Conservation (phyloP, 1,284 basidiomycete genomes). For the Apiotrichum sp. region DNA sequence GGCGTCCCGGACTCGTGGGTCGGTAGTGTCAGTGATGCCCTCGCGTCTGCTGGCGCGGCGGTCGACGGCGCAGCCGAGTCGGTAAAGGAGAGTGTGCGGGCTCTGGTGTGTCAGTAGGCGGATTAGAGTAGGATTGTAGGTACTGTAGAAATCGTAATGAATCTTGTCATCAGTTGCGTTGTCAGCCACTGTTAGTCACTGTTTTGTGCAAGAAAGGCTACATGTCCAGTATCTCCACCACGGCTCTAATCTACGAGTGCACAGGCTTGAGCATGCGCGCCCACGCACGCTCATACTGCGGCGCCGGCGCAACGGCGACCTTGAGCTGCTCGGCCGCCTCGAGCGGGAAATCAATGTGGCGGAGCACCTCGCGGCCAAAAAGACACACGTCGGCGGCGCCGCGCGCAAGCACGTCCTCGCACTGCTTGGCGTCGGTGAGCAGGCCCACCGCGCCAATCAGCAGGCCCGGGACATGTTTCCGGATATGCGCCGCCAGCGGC, state of each 20-base stretch:
- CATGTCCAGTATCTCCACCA: too few relatives aligned
- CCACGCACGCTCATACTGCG: constrained; percentile 30
- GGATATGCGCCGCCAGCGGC: constrained; percentile 62
- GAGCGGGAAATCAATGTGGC: constrained; percentile 45
- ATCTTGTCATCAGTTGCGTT: too few relatives aligned
- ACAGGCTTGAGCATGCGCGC: too few relatives aligned
- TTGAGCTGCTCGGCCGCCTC: constrained; percentile 39
- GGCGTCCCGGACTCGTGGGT: neutral
- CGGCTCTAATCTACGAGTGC: too few relatives aligned
- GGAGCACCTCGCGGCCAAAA: constrained; percentile 56
- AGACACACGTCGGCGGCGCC: constrained; percentile 64
- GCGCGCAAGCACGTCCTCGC: constrained; percentile 59
- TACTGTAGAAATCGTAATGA: too few relatives aligned
- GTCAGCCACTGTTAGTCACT: too few relatives aligned
- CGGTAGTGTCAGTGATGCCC: neutral
- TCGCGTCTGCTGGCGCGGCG: neutral
- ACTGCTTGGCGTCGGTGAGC: constrained; percentile 61
- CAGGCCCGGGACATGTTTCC: constrained; percentile 57
- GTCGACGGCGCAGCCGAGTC: neutral
- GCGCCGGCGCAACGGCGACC: constrained; percentile 37
- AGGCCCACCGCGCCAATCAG: constrained; percentile 62
- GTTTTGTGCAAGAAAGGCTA: too few relatives aligned
- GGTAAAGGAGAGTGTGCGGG: too few relatives aligned
- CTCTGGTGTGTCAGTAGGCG: too few relatives aligned
- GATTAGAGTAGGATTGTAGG: too few relatives aligned